phyloP scores from a whole-genome alignment of 2,329 filamentous ascomycete genomes.

The Arthrinium puccinioides region DNA sequence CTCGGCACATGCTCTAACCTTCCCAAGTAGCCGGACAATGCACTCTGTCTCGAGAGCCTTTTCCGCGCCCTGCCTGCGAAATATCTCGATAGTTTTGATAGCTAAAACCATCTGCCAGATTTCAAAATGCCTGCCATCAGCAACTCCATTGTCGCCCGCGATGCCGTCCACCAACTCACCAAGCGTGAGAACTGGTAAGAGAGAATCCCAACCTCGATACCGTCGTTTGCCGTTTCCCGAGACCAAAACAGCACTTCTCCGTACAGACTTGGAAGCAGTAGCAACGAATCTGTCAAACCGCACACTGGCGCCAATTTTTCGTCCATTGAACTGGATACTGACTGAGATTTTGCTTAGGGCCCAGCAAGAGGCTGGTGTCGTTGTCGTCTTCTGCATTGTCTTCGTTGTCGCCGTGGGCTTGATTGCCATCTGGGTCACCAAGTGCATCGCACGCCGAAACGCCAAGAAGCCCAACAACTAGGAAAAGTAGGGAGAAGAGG shows the following conservation, averaged over 20 bases:
- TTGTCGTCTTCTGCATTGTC: constrained; percentile 26
- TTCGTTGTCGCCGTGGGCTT: constrained; percentile 23
- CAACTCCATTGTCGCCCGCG: constrained; percentile 24
- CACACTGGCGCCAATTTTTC: too few species aligned
- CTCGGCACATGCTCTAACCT: too few species aligned
- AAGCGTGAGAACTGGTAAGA: constrained; percentile 23
- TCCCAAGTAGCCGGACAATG: too few species aligned
- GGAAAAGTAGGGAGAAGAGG: not conserved
- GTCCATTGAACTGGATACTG: too few species aligned
- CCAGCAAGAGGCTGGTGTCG: constrained; percentile 23
- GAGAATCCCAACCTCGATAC: constrained; percentile 8
- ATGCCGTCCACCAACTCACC: constrained; percentile 19
- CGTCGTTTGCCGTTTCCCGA: too few species aligned
- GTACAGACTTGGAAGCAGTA: too few species aligned
- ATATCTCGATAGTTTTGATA: too few species aligned
- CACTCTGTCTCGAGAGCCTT: too few species aligned
- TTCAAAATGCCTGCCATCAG: constrained; percentile 25
- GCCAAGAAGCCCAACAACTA: constrained; percentile 14
- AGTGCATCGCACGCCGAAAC: constrained; percentile 17
- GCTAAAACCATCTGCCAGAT: not conserved
- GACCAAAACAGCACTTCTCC: too few species aligned
- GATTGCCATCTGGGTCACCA: constrained; percentile 21
- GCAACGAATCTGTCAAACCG: too few species aligned
- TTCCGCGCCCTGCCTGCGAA: too few species aligned
- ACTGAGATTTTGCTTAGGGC: constrained; percentile 15